These are phyloP conservation scores for Scleroderma citrinum DNA, from an alignment of 768 basidiomycete species.

Conservation along the genomic window DNA sequence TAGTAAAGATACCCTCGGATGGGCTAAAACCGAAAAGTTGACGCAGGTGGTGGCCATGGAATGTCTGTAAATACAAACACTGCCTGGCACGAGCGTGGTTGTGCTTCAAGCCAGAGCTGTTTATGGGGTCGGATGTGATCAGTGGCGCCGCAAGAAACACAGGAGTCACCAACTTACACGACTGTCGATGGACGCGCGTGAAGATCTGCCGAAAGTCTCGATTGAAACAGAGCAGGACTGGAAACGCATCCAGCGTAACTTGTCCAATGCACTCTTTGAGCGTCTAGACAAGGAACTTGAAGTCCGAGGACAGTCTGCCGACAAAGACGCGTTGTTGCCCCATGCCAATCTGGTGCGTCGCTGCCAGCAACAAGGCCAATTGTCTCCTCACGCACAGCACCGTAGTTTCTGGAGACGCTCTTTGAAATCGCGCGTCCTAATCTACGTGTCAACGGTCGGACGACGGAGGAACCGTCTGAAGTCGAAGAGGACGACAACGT, in stretches of 20 bases:
- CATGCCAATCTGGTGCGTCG: constrained; percentile 47
- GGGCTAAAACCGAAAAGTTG: no score
- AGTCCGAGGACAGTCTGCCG: constrained; percentile 32
- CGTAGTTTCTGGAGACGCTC: constrained; percentile 56
- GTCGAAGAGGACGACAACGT: constrained; percentile 39
- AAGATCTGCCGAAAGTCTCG: constrained; percentile 48
- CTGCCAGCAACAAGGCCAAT: no score
- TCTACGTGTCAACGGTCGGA: constrained; percentile 74
- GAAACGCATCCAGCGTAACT: constrained; percentile 53
- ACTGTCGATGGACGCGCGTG: constrained; percentile 32
- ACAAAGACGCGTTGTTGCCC: constrained; percentile 43
- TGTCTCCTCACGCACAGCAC: no score
- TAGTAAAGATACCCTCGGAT: no score
- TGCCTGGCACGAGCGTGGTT: neutral
- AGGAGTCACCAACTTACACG: no score
- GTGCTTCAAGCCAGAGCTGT: no score
- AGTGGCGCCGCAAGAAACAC: no score
- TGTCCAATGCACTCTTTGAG: constrained; percentile 39
- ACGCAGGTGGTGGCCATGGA: no score
- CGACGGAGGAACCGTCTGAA: constrained; percentile 57
- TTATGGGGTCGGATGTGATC: no score
- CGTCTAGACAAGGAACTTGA: constrained; percentile 44
- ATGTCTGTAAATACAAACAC: no score
- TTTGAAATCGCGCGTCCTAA: constrained; percentile 64
- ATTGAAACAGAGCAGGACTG: constrained; percentile 65